Evolutionary conservation across 345 rosid genomes (phyloP), one percentile per base, ranked within the genome.

Genomic region (Corymbia maculata): DNA sequence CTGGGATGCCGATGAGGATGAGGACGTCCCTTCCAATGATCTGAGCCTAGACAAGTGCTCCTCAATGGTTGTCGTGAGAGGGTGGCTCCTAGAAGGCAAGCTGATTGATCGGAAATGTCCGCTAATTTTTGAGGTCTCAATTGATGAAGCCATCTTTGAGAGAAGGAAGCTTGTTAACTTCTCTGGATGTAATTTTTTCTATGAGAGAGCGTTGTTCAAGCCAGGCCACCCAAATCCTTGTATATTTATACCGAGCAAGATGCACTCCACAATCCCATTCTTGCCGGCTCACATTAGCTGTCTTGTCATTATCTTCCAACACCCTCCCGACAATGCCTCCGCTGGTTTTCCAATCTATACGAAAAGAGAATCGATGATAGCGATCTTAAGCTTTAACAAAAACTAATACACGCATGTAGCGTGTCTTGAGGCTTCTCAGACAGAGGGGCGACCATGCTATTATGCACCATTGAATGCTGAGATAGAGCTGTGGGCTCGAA

Each of bases 21-120:
- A 89, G 49, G 87, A 53, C 30, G 90, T 57, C 32, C 64, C 53
- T 52, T 85, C 64, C 17, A 87, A 90, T 10, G 89, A 61, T 52
- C 57, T 87, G 21, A 91, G 88, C 47, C 88, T 28, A 44, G 70
- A 1, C 85, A 89, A 68, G 32, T 89, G 88, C 64, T 91, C 91
- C 90, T 90, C 90, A 9, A 79, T 52, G 14, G 15, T 59, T 5
- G 45, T 22, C 10, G 49, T 85, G 16, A 75, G 42, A 87, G 92
- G 93, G 36, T 91, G 89, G 30, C 79, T 22, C 52, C 84, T 85
- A 9, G 91, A 89, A 19, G 90, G 92, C 86, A 91, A 87, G 82
- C 91, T 91, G 86, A 79, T 87, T 36, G 89, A 91, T 13, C 86
- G 88, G 55, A 64, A 51, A 49, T 90, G 93, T 79, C 88, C 45